Evolutionary conservation across 352 stramenopile genomes (phyloP).

Genomic region (Phytophthora fragariaefolia): DNA sequence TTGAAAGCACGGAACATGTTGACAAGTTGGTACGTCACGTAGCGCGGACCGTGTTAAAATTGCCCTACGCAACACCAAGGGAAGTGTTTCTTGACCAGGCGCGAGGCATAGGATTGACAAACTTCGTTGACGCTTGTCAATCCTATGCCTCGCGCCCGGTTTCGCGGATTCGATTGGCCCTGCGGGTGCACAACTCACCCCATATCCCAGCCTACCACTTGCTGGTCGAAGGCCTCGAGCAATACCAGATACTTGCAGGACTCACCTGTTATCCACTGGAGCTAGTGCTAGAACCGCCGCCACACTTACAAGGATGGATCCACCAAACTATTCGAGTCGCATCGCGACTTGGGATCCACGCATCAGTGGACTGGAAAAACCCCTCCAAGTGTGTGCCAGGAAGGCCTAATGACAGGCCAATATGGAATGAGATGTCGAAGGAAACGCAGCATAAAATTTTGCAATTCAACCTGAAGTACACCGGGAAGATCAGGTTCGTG

Average conservation of each 20-base stretch:
- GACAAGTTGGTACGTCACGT: background rate
- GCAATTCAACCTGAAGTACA: background rate
- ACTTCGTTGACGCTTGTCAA: background rate
- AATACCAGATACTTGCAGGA: background rate
- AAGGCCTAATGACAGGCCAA: background rate
- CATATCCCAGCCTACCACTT: background rate
- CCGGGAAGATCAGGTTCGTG: background rate
- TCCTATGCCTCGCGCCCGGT: too few species aligned
- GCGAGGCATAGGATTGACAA: background rate
- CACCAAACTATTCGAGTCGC: background rate
- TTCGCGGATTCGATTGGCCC: background rate
- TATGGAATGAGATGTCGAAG: background rate
- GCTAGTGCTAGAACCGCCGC: background rate
- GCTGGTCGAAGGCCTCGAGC: background rate
- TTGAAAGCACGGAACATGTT: background rate
- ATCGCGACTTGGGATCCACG: background rate
- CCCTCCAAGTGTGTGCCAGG: background rate
- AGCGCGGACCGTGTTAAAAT: background rate
- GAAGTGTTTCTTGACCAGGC: background rate
- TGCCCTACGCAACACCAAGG: background rate
- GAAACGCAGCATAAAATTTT: background rate
- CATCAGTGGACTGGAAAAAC: background rate
- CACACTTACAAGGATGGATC: background rate
- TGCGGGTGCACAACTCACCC: background rate
- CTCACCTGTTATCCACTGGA: background rate